Conservation (phyloP, 2,329 filamentous ascomycete genomes). For the Xylaria sp. region DNA sequence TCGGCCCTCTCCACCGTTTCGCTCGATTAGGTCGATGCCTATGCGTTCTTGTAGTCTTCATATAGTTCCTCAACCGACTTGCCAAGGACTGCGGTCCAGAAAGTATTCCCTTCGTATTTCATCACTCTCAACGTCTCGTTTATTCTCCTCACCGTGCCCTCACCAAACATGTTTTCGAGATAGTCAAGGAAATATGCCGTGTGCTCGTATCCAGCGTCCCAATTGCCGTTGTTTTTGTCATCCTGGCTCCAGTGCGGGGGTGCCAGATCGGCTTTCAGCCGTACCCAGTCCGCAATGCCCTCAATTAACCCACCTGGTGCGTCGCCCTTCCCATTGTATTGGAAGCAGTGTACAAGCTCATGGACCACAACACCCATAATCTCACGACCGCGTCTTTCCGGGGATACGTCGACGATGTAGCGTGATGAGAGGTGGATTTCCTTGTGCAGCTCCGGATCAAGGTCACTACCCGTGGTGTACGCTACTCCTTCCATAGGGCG, state of each 20-base stretch:
- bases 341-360: constrained; percentile 93
- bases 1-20: too few relatives aligned
- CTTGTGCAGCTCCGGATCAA: constrained; percentile 75
- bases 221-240: constrained; percentile 43
- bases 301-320: constrained; percentile 78
- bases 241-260: constrained; percentile 76
- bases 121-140: constrained; percentile 62
- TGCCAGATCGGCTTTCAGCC: constrained; percentile 64
- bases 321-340: constrained; percentile 61
- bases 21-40: too few relatives aligned
- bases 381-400: constrained; percentile 49
- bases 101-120: constrained; percentile 57
- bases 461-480: constrained; percentile 74
- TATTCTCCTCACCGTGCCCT: constrained; percentile 54
- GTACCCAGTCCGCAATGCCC: constrained; percentile 89
- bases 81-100: constrained; percentile 67
- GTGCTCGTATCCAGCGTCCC: constrained; percentile 85
- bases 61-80: constrained; percentile 63
- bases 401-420: constrained; percentile 55
- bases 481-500: constrained; percentile 78
- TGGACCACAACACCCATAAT: constrained; percentile 81
- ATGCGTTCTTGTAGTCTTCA: constrained; percentile 57
- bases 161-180: constrained; percentile 62
- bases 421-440: constrained; percentile 82
- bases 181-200: constrained; percentile 90